Evolutionary conservation across 371 early-diverging fungal species (phyloP), one percentile per base, ranked within the genome.

Genomic region (Mucor plumbeus): DNA sequence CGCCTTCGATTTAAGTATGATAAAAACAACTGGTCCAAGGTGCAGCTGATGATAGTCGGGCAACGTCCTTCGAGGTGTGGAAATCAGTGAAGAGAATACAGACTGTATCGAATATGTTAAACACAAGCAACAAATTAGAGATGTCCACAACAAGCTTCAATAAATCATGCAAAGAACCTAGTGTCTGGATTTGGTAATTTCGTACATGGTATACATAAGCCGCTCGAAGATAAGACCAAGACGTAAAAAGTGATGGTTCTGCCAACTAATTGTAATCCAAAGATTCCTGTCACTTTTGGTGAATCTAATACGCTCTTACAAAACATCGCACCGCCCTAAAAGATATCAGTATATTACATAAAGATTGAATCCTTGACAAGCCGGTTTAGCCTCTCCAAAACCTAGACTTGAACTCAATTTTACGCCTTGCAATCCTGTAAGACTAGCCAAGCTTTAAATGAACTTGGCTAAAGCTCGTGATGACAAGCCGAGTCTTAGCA

Each of bases 191-290:
- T 69, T 54, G 41, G 41, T 56, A 41, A 69, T 34, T 56, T 69
- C 64, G 39, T 64, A 61, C 69, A 64, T 69, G 59, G 59, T 53
- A 61, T 64, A 69, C n/a, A n/a, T 34, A 64, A 43, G 34, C 69
- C 69, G 19, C 38, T 69, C 55, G 56, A 53, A 58, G 65, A 65
- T 61, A 70, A 61, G 39, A 70, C 63, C 59, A 70, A 62, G 48
- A 63, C 66, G 63, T 65, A 65, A 59, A 63, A 70, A 31, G 70
- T 65, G n/a, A 61, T 63, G 21, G 43, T 68, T 61, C 65, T 61
- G 54, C 59, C 63, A 64, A 65, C 63, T n/a, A 65, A 61, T 62
- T 70, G 61, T 64, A 70, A 50, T 26, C 70, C 65, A 39, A 65
- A 6, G 34, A 61, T 61, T 36, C 65, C 70, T 48, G 31, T 57